These are phyloP conservation scores for Helicostylum pulchrum DNA, from an alignment of 192 early-diverging fungal species.

Conservation along the genomic window DNA sequence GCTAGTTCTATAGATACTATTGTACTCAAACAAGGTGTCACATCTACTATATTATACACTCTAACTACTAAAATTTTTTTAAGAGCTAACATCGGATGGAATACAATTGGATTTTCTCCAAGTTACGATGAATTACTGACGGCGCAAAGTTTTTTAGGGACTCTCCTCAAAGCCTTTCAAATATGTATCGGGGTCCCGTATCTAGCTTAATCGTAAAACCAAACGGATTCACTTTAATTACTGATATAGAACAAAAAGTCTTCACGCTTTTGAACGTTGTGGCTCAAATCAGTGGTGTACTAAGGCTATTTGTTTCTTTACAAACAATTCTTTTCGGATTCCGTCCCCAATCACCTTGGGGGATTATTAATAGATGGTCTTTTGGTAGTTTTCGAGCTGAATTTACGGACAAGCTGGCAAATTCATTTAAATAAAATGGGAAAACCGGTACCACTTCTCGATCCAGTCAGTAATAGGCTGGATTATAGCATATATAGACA, in stretches of 20 bases:
- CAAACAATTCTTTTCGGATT: slow-evolving; percentile 15
- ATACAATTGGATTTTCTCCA: slow-evolving; percentile 7
- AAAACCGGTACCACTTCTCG: neutral
- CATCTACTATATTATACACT: neutral
- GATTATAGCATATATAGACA: neutral
- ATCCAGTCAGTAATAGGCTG: neutral
- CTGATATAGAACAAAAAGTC: neutral
- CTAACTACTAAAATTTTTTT: neutral
- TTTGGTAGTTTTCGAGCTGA: slow-evolving; percentile 1
- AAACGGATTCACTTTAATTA: neutral
- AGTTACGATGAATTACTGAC: neutral
- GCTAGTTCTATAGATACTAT: neutral
- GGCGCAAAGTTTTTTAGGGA: neutral
- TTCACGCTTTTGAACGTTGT: neutral
- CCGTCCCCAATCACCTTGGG: slow-evolving; percentile 18
- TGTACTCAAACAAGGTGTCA: neutral
- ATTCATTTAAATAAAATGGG: neutral
- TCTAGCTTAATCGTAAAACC: neutral
- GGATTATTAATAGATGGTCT: slow-evolving; percentile 6
- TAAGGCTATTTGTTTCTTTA: slow-evolving; percentile 1
- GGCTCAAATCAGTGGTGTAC: slow-evolving; percentile 5
- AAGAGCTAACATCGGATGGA: neutral
- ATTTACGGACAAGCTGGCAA: neutral
- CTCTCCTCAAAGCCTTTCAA: neutral
- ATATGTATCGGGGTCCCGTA: too few relatives aligned